Conservation (phyloP, 148 eudicot genomes). For the Diospyros lotus region DNA sequence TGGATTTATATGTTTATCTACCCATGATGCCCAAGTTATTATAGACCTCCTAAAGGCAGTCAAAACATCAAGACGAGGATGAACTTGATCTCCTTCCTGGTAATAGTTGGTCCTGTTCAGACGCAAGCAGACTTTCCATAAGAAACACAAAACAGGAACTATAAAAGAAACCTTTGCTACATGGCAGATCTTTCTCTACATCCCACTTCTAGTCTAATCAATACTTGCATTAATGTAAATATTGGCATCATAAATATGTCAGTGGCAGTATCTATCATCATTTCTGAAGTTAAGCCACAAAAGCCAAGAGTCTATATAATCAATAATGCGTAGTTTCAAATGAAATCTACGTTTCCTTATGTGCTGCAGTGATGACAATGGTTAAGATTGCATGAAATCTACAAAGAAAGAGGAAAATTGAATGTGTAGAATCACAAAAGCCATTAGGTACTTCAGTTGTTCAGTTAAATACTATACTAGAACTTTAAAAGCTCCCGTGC, state of each 20-base stretch:
- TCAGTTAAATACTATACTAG: not conserved
- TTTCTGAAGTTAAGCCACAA: no score
- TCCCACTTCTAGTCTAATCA: not conserved
- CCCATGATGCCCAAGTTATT: slow-evolving; percentile 84
- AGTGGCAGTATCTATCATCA: no score
- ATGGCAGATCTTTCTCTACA: not conserved
- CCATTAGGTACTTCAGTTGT: not conserved
- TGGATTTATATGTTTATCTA: slow-evolving; percentile 57
- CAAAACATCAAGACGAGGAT: slow-evolving; percentile 65
- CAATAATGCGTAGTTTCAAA: no score
- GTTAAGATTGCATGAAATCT: no score
- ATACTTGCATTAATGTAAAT: not conserved
- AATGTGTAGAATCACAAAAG: not conserved
- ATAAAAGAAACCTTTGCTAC: not conserved
- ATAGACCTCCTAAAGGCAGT: slow-evolving; percentile 67
- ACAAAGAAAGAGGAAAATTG: no score
- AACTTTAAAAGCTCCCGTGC: not conserved
- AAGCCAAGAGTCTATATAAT: no score
- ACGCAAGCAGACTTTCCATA: not conserved
- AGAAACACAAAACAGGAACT: not conserved
- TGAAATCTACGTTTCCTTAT: no score
- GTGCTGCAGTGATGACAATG: no score
- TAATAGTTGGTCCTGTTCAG: slow-evolving; percentile 72
- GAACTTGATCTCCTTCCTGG: slow-evolving; percentile 74
- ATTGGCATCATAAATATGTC: not conserved